A percentile compares a stretch with the other conserved stretches of the same genome.
These are phyloP conservation scores for Porphyra umbilicalis DNA, from an alignment of 31 red algal species.

Conservation along the genomic window DNA sequence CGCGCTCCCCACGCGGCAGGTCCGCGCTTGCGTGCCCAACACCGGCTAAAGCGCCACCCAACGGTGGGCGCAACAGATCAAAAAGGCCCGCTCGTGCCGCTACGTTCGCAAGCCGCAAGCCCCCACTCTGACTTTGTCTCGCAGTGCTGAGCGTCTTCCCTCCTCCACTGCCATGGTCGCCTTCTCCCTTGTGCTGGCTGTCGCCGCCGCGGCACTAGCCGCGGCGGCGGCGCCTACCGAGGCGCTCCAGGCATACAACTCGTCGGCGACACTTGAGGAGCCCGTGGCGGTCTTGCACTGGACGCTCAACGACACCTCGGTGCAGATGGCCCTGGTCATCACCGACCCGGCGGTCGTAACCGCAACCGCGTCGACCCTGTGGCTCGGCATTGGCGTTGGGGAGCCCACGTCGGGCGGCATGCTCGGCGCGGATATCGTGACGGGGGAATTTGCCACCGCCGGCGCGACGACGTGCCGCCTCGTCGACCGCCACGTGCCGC, in stretches of 20 bases:
- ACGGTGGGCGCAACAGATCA: too few species aligned
- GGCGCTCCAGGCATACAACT: background rate
- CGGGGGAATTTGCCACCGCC: conserved; percentile 24
- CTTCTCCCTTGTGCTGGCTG: too few species aligned
- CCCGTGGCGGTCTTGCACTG: background rate
- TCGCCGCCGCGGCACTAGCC: background rate
- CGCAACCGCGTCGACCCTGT: conserved; percentile 3
- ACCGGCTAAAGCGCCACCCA: too few species aligned
- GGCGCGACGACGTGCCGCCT: conserved; percentile 10
- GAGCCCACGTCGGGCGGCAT: conserved; percentile 49
- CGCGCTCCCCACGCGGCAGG: too few species aligned
- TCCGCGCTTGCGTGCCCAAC: too few species aligned
- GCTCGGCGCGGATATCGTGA: conserved; percentile 60
- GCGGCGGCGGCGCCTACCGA: background rate
- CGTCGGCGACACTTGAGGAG: background rate
- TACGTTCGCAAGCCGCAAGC: too few species aligned
- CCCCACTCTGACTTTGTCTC: too few species aligned
- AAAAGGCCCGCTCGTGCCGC: too few species aligned
- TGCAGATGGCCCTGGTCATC: conserved; percentile 7
- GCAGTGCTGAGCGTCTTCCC: too few species aligned
- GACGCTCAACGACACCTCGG: background rate
- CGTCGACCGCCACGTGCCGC: conserved; percentile 53
- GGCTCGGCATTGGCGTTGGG: conserved; percentile 43
- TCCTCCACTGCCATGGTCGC: too few species aligned
- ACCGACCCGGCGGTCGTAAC: conserved; percentile 1